A percentile compares a stretch with the other conserved stretches of the same genome.
phyloP scores from a whole-genome alignment of 2,329 filamentous ascomycete genomes.

The Talaromyces sp. region DNA sequence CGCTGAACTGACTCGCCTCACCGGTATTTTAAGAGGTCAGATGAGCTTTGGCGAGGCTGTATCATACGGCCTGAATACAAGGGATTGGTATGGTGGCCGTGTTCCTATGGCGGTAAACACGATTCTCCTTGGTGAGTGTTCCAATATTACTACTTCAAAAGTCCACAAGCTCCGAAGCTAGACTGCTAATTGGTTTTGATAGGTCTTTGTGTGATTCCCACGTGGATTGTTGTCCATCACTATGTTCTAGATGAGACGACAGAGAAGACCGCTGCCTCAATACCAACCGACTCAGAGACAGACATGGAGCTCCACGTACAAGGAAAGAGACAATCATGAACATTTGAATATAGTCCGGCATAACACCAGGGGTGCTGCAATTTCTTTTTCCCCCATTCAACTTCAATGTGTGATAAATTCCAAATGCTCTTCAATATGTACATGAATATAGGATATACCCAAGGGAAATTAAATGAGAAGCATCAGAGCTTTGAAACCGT shows the following conservation, averaged over 20 bases:
- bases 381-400: too few relatives aligned
- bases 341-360: too few relatives aligned
- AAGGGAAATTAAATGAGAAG: too few relatives aligned
- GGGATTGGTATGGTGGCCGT: slow-evolving; percentile 2
- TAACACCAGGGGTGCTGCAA: too few relatives aligned
- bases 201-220: slow-evolving; percentile 3
- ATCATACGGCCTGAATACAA: slow-evolving; percentile 1
- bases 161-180: not conserved
- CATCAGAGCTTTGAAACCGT: too few relatives aligned
- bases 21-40: slow-evolving; percentile 2
- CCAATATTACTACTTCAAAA: not conserved
- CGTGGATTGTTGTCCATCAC: not conserved
- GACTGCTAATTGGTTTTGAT: not conserved
- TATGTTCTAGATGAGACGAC: not conserved
- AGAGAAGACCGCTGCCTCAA: not conserved
- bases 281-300: not conserved
- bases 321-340: too few relatives aligned
- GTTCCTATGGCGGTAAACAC: slow-evolving; percentile 1
- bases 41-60: slow-evolving; percentile 3
- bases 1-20: not conserved
- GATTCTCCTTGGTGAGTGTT: not conserved
- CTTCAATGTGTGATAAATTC: too few relatives aligned
- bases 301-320: not conserved
- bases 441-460: too few relatives aligned
- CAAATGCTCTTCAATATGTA: too few relatives aligned